Evolutionary conservation across 169 alveolate genomes (phyloP).

Genomic region (Babesia caballi): DNA sequence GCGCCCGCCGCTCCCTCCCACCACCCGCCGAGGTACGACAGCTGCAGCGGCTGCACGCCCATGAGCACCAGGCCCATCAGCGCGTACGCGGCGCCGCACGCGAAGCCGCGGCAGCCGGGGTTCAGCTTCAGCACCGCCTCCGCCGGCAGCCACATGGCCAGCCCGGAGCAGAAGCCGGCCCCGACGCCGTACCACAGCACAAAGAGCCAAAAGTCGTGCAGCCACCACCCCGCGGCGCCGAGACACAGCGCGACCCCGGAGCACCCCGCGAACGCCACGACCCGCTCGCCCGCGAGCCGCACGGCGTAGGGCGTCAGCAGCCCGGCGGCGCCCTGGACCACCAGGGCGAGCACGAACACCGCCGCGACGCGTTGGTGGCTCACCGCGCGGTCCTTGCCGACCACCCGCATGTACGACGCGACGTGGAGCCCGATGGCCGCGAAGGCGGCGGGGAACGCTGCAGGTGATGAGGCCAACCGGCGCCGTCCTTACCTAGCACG

Average conservation of each 20-base stretch:
- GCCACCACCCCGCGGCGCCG: slow-evolving; percentile 4
- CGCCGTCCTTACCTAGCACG: slow-evolving; percentile 28
- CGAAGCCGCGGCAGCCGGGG: slow-evolving; percentile 29
- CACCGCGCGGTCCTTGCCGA: slow-evolving; percentile 35
- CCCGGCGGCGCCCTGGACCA: slow-evolving; percentile 50
- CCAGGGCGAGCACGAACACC: slow-evolving; percentile 27
- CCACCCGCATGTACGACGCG: slow-evolving; percentile 67
- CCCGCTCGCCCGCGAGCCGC: slow-evolving; percentile 7
- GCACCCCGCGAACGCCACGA: slow-evolving; percentile 17
- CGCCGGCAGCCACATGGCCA: slow-evolving; percentile 44
- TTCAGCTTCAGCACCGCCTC: slow-evolving; percentile 39
- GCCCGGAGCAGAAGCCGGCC: slow-evolving; percentile 49
- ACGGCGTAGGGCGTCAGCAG: slow-evolving; percentile 23
- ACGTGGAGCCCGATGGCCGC: slow-evolving; percentile 61
- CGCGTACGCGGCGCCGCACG: slow-evolving; percentile 43
- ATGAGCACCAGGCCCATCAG: slow-evolving; percentile 19
- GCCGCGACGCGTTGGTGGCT: slow-evolving; percentile 9
- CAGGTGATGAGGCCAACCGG: too few species aligned
- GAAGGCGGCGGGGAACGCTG: slow-evolving; percentile 32
- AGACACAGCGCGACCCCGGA: slow-evolving; percentile 10
- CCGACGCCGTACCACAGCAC: slow-evolving; percentile 32
- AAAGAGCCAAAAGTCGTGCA: slow-evolving; percentile 20
- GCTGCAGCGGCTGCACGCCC: slow-evolving; percentile 32
- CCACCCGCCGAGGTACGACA: slow-evolving; percentile 30
- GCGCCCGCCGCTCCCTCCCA: background rate